Percentiles rank a stretch among this genome's conserved stretches.
These are phyloP conservation scores for Lomentospora prolificans DNA, from an alignment of 2,329 filamentous ascomycete species.

Conservation along the genomic window DNA sequence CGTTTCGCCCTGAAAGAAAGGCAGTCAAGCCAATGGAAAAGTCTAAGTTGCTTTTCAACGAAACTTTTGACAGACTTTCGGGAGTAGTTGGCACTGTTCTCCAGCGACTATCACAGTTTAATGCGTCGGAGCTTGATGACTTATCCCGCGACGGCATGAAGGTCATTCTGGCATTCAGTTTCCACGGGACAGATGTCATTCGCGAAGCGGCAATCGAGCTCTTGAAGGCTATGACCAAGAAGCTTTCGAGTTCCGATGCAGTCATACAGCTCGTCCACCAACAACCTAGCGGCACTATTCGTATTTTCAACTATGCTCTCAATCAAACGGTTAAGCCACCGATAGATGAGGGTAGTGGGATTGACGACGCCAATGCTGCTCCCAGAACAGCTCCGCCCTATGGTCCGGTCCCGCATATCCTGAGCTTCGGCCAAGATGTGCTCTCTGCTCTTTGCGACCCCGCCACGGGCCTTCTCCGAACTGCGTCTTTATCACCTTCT, in stretches of 20 bases:
- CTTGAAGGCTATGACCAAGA: slow-evolving; percentile 70
- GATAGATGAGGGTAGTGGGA: not conserved
- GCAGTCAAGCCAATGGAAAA: slow-evolving; percentile 26
- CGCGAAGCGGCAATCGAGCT: slow-evolving; percentile 74
- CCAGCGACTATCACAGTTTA: slow-evolving; percentile 69
- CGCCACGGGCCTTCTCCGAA: slow-evolving; percentile 43
- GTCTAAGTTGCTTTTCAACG: slow-evolving; percentile 64
- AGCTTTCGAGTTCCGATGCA: slow-evolving; percentile 43
- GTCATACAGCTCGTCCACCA: slow-evolving; percentile 34
- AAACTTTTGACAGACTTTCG: slow-evolving; percentile 47
- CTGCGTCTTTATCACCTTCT: slow-evolving; percentile 43
- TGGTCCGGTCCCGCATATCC: slow-evolving; percentile 46
- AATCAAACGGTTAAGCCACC: slow-evolving; percentile 27
- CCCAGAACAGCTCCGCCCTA: slow-evolving; percentile 28
- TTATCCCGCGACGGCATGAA: slow-evolving; percentile 61
- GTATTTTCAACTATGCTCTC: slow-evolving; percentile 33
- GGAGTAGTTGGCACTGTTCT: slow-evolving; percentile 62
- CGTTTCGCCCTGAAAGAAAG: slow-evolving; percentile 49
- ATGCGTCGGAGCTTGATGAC: slow-evolving; percentile 54
- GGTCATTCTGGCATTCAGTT: slow-evolving; percentile 66
- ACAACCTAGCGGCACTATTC: slow-evolving; percentile 23
- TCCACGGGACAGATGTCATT: slow-evolving; percentile 70
- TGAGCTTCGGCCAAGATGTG: slow-evolving; percentile 48
- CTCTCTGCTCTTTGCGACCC: slow-evolving; percentile 47
- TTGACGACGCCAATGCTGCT: slow-evolving; percentile 3